A percentile compares a stretch with the other conserved stretches of the same genome.
Evolutionary conservation across 805 yeast species (phyloP).

Genomic region (Pichia ethanolica): DNA sequence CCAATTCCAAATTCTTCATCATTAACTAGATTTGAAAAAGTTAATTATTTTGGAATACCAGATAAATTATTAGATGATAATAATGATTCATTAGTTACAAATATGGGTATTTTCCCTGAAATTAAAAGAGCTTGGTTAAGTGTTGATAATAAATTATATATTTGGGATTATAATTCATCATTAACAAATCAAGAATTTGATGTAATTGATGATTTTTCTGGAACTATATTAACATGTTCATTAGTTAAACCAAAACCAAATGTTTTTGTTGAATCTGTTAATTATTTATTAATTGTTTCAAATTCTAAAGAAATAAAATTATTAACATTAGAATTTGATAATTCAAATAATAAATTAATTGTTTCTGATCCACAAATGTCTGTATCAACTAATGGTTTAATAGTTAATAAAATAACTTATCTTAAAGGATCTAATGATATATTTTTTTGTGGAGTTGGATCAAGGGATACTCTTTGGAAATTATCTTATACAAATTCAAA

Average conservation of each 20-base stretch:
- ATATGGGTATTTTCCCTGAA: slow-evolving; percentile 79
- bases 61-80: slow-evolving; percentile 41
- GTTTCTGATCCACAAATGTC: slow-evolving; percentile 78
- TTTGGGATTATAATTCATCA: slow-evolving; percentile 63
- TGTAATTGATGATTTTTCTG: slow-evolving; percentile 74
- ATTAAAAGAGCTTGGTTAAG: slow-evolving; percentile 81
- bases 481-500: slow-evolving; percentile 74
- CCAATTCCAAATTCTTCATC: slow-evolving; percentile 36
- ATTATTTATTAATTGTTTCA: slow-evolving; percentile 63
- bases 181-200: slow-evolving; percentile 54
- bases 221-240: slow-evolving; percentile 68
- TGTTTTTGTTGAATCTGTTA: slow-evolving; percentile 73
- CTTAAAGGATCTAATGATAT: slow-evolving; percentile 66
- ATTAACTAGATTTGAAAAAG: slow-evolving; percentile 71
- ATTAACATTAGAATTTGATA: slow-evolving; percentile 54
- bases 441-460: slow-evolving; percentile 75
- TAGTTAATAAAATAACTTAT: slow-evolving; percentile 54
- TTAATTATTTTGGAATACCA: slow-evolving; percentile 64
- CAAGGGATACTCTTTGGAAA: slow-evolving; percentile 80
- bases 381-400: slow-evolving; percentile 72
- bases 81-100: slow-evolving; percentile 38
- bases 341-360: slow-evolving; percentile 41
- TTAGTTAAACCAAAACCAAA: slow-evolving; percentile 76
- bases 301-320: slow-evolving; percentile 76
- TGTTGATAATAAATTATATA: slow-evolving; percentile 67